Base-by-base conservation (phyloP, 2,329 filamentous ascomycete genomes). In the Sarocladiaceae sp. region DNA sequence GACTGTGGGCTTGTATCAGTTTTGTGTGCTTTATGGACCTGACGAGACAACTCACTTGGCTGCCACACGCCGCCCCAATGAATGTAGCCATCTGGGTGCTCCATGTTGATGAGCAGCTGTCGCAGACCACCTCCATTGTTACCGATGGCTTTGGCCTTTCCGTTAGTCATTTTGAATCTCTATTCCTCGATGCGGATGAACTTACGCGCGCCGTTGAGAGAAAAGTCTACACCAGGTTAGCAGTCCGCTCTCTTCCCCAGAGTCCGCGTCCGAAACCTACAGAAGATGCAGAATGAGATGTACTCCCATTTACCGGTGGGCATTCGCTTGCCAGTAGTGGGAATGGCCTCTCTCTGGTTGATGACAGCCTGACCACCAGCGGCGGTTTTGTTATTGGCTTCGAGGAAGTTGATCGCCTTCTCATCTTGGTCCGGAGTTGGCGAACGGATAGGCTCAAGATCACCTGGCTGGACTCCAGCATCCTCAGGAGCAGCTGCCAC, bases 141-240 rank as follows among this genome's bases (percentile, higher is more conserved):
- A 16, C 48, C 48, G 31, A 48, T 48, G 12, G 48, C 48, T 50
- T n/a, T n/a, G n/a, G n/a, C n/a, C n/a, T n/a, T n/a, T n/a, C n/a
- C n/a, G 21, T 13, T 29, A 33, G 15, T 16, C 3, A 21, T 44
- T 20, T 33, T 44, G 34, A 23, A 15, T 27, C 16, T 10, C 15
- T 11, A 12, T 7, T 9, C 19, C 3, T 3, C 27, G 12, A 33
- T n/a, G n/a, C n/a, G n/a, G n/a, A n/a, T 32, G 2, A n/a, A 47
- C 47, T 45, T n/a, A 50, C 48, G 48, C 4, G 48, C 48, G 26
- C 48, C 48, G 34, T 50, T 50, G 41, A 46, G 45, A 35, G 48
- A 50, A 31, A 50, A 50, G 27, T 47, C 45, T 49, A 19, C 31
- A 12, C n/a, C 3, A 16, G 3, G 23, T 16, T 15, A 5, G 10